Evolutionary conservation across 2,329 filamentous ascomycete species (phyloP), one percentile per base, ranked within the genome.

Genomic region (Trichoderma atrobrunneum): DNA sequence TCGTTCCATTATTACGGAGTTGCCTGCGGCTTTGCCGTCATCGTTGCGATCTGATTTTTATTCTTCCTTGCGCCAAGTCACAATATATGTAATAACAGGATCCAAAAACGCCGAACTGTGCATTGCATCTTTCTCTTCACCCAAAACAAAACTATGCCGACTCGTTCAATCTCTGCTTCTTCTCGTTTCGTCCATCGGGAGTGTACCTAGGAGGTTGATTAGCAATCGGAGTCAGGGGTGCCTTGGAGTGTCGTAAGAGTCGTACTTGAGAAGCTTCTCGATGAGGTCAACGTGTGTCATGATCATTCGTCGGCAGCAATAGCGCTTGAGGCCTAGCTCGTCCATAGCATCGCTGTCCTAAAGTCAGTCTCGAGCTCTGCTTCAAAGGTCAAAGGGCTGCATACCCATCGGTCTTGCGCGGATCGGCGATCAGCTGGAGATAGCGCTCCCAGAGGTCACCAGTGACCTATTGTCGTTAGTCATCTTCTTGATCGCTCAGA

Each of bases 251-350:
- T 18, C n/a, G 28, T 28, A 21, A 34, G 54, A 28, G 43, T 24
- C 89, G 77, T 91, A 97, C 93, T 95, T 93, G 76, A 99, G 90
- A 65, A 99, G 90, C 85, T 99, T 99, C 87, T 99, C 96, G 78
- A 99, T 98, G 74, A 99, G 87, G 82, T 99, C 96, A 78, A 99
- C 96, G 84, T 99, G 96, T 73, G 96, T 99, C 93, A 99, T 98
- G 83, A 99, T 91, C 96, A 99, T 99, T 79, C 96, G 92, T 78
- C 96, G 93, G 86, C 96, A 99, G 89, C 96, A 99, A 87, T 99
- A 99, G 77, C 96, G 90, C 84, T 94, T 95, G 79, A 97, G 92
- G 71, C 94, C 94, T 68, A 99, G 90, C 80, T 94, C 89, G 83
- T 98, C 95, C 92, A 99, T 97, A 56, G 95, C 96, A 81, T 98